Evolutionary conservation across 1,284 basidiomycete genomes (phyloP).

Genomic region (Pholiota adiposa): DNA sequence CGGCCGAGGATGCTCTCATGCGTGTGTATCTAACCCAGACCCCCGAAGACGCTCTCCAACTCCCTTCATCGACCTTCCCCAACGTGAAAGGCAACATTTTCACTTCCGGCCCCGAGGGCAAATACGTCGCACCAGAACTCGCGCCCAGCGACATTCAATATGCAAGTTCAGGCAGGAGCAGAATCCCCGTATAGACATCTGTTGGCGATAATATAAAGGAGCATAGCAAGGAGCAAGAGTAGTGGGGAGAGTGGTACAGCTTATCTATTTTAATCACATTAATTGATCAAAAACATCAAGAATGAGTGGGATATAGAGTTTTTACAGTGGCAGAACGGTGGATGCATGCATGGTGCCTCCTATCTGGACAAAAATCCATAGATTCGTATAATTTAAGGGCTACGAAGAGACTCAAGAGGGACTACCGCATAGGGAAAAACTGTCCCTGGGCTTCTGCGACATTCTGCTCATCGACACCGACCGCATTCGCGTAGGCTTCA

Average conservation of each 20-base stretch:
- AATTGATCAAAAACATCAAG: slow-evolving; percentile 3
- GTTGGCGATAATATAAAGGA: neutral
- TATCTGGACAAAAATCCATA: too few species aligned
- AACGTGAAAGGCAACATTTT: slow-evolving; percentile 53
- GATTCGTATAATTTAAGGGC: too few species aligned
- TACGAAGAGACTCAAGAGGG: too few species aligned
- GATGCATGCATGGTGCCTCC: too few species aligned
- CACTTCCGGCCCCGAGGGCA: slow-evolving; percentile 35
- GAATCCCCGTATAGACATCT: neutral
- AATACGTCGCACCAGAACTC: slow-evolving; percentile 58
- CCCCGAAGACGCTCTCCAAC: slow-evolving; percentile 64
- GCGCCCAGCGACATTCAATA: slow-evolving; percentile 69
- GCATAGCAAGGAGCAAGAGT: neutral
- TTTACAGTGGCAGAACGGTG: too few species aligned
- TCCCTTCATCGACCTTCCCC: slow-evolving; percentile 75
- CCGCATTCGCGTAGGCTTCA: slow-evolving; percentile 7
- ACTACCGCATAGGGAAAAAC: neutral
- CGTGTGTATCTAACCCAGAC: slow-evolving; percentile 80
- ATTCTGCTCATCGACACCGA: slow-evolving; percentile 15
- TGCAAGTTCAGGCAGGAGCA: slow-evolving; percentile 60
- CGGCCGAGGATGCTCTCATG: slow-evolving; percentile 84
- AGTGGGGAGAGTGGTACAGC: slow-evolving; percentile 4
- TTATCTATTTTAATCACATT: slow-evolving; percentile 14
- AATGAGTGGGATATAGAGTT: neutral
- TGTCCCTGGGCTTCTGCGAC: slow-evolving; percentile 8